Base-by-base conservation (phyloP, 2,329 filamentous ascomycete genomes). In the Ceratocystis huliohia region DNA sequence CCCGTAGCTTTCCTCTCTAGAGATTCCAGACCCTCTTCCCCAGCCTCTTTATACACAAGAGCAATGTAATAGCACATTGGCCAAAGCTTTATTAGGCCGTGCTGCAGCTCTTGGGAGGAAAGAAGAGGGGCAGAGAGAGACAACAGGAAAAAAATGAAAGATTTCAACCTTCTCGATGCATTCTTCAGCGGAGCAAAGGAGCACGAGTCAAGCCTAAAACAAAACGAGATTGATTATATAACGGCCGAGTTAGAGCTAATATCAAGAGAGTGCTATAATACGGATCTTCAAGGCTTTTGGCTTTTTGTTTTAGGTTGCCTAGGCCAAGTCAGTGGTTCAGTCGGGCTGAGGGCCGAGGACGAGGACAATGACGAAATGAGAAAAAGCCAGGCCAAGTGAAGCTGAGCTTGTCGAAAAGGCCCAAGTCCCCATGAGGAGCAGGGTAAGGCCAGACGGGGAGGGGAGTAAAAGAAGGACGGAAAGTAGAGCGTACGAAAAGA, bases 71-170 rank as follows among this genome's bases (percentile, higher is more conserved):
- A 59, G 17, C 10, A 59, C 33, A 37, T n/a, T 59, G 28, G 56
- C 25, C 56, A 33, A 59, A 59, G 56, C 28, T 37, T 59, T 33
- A 59, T 59, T 59, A 20, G 56, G 56, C 56, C 28, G 28, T 59
- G 56, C 56, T 59, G 56, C 28, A 59, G 56, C 5, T 59, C 2
- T 8, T 37, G 30, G 15, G 15, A 7, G 28, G n/a, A 30, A 37
- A n/a, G 53, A 17, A 22, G 25, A 53, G 7, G 48, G 48, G 22
- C n/a, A 53, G 48, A 53, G 5, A 25, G 22, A 53, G 48, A 8
- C 22, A 7, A 25, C 48, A 53, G 22, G 22, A 33, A 30, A 37
- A 30, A 30, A 56, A 25, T 37, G 3, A 5, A 15, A 15, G 28
- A n/a, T 22, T 15, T 37, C 8, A 17, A n/a, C 13, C 7, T 59